Evolutionary conservation across 345 rosid species (phyloP), one percentile per base, ranked within the genome.

Genomic region (Nasturtium officinale): DNA sequence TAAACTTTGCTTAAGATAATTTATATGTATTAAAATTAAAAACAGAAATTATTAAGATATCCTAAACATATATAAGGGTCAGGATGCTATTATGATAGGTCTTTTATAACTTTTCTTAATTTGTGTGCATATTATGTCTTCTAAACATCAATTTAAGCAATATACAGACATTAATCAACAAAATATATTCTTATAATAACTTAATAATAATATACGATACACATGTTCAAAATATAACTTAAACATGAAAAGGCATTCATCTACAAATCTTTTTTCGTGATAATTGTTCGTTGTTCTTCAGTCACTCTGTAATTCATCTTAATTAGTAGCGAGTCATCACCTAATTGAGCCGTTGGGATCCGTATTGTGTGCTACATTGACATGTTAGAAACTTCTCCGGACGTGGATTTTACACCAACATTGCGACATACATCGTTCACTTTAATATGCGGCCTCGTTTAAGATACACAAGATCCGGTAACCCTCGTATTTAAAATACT

Each of bases 381-480:
- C 73, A 57, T 57, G 56, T 21, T 35, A 26, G 26, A 47, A 71
- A 60, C 40, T 35, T 60, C 47, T 35, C 15, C 30, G 40, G 8
- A 11, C 8, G 20, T 55, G 45, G 29, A 56, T 5, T 29, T 42
- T 28, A 23, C 50, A 71, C 76, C 55, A 55, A 61, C 69, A 53
- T 32, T 17, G 47, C 45, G 26, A 73, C 63, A 55, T 53, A 43
- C 70, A 63, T 23, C 32, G 61, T 52, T 20, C 2, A 23, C 25
- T 23, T 23, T 23, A 23, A 23, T 18, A 38, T 47, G 38, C 58
- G 43, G 48, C 2, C 46, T 30, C 69, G 5, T 48, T 70, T 21
- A 59, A 21, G 54, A 48, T 40, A 50, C 65, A 40, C 25, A 7
- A 25, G 67, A 47, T 52, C 47, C 69, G 62, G 63, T 46, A 18